Evolutionary conservation across 2,329 filamentous ascomycete genomes (phyloP).

Genomic region (Capronia coronata): DNA sequence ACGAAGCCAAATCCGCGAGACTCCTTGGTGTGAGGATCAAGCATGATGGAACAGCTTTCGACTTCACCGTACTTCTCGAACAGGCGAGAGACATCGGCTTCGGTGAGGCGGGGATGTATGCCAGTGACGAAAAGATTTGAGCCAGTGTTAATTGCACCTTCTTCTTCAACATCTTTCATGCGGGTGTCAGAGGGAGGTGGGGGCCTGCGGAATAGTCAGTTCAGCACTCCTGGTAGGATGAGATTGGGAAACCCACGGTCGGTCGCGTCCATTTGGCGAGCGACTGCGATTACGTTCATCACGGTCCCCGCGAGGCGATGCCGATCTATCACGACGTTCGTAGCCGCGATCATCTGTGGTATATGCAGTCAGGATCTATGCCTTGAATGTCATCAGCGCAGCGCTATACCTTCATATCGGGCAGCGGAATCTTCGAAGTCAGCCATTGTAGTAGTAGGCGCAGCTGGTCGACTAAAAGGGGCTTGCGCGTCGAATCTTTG

Average conservation of each 20-base stretch:
- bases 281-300: constrained; percentile 56
- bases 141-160: constrained; percentile 80
- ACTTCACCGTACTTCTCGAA: constrained; percentile 99
- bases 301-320: constrained; percentile 57
- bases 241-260: constrained; percentile 41
- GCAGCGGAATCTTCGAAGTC: constrained; percentile 62
- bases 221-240: constrained; percentile 10
- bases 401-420: constrained; percentile 57
- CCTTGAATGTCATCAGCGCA: too few relatives aligned
- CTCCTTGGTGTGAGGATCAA: constrained; percentile 96
- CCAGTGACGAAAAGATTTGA: constrained; percentile 99
- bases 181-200: constrained; percentile 42
- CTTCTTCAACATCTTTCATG: constrained; percentile 47
- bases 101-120: constrained; percentile 85
- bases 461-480: neutral
- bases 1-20: constrained; percentile 98
- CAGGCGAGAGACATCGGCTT: constrained; percentile 84
- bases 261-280: constrained; percentile 55
- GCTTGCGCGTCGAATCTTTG: neutral
- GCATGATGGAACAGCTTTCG: constrained; percentile 99
- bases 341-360: constrained; percentile 54
- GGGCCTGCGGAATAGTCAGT: constrained; percentile 35
- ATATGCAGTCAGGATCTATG: too few relatives aligned
- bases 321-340: constrained; percentile 60
- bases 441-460: constrained; percentile 34